These are phyloP conservation scores for Psilocybe tampanensis DNA, from an alignment of 768 basidiomycete species.

Conservation along the genomic window DNA sequence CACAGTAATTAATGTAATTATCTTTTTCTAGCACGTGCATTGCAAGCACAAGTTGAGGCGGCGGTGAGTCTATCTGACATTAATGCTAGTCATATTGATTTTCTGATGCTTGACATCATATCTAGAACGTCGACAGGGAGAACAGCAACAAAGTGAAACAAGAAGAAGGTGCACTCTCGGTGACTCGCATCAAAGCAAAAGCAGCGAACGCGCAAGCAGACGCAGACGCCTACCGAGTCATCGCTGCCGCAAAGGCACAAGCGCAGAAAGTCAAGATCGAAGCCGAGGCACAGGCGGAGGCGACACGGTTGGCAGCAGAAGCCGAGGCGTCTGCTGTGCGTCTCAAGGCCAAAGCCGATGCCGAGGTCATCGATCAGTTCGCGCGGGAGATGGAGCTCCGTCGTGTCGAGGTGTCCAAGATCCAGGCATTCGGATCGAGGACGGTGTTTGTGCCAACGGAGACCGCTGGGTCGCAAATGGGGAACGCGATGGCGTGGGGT, in stretches of 20 bases:
- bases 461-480: slow-evolving; percentile 57
- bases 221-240: slow-evolving; percentile 71
- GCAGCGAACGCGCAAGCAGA: slow-evolving; percentile 68
- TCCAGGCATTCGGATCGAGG: slow-evolving; percentile 68
- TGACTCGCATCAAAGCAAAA: slow-evolving; percentile 77
- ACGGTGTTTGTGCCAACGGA: slow-evolving; percentile 74
- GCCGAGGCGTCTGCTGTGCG: slow-evolving; percentile 74
- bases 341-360: slow-evolving; percentile 66
- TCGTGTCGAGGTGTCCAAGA: slow-evolving; percentile 62
- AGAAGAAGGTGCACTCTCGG: slow-evolving; percentile 77
- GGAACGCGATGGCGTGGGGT: slow-evolving; percentile 63
- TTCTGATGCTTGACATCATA: neutral
- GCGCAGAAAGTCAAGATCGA: slow-evolving; percentile 73
- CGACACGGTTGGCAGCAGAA: slow-evolving; percentile 71
- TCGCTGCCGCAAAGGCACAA: slow-evolving; percentile 74
- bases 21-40: slow-evolving; percentile 58
- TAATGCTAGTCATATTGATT: neutral
- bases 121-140: slow-evolving; percentile 80
- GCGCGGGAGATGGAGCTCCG: slow-evolving; percentile 78
- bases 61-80: slow-evolving; percentile 48
- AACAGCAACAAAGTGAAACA: slow-evolving; percentile 89
- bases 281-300: slow-evolving; percentile 77
- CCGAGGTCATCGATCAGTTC: slow-evolving; percentile 60
- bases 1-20: slow-evolving; percentile 11
- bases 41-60: slow-evolving; percentile 88